phyloP scores from a whole-genome alignment of 371 early-diverging fungal species.

The Parasitella parasitica region DNA sequence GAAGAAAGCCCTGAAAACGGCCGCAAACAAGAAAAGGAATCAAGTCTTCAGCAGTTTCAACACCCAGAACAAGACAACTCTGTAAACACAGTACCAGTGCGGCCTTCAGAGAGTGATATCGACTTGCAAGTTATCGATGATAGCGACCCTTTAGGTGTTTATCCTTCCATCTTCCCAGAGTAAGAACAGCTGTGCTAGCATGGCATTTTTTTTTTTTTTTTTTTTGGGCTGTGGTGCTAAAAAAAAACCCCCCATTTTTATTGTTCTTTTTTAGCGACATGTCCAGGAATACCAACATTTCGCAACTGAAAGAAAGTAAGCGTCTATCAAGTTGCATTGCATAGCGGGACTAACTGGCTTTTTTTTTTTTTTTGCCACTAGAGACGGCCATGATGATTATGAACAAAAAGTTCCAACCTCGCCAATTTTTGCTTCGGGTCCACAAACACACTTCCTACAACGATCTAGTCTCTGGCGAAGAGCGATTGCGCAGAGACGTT shows the following conservation, averaged over 20 bases:
- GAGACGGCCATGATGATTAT: slow-evolving; percentile 49
- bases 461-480: slow-evolving; percentile 76
- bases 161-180: slow-evolving; percentile 46
- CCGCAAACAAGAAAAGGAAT: slow-evolving; percentile 27
- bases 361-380: slow-evolving; percentile 10
- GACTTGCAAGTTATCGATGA: slow-evolving; percentile 41
- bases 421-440: slow-evolving; percentile 76
- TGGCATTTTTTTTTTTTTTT: too few relatives aligned
- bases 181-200: too few relatives aligned
- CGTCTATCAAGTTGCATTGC: not conserved
- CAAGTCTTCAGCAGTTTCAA: slow-evolving; percentile 39
- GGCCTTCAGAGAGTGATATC: slow-evolving; percentile 30
- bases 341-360: not conserved
- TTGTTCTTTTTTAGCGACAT: slow-evolving; percentile 17
- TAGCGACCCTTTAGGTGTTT: slow-evolving; percentile 48
- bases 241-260: not conserved
- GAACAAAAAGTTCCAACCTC: slow-evolving; percentile 78
- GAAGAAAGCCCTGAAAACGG: slow-evolving; percentile 13
- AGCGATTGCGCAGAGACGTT: slow-evolving; percentile 68
- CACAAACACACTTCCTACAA: slow-evolving; percentile 82
- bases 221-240: too few relatives aligned
- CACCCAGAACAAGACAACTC: slow-evolving; percentile 27
- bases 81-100: slow-evolving; percentile 1
- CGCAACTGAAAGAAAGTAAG: slow-evolving; percentile 51
- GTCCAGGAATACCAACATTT: slow-evolving; percentile 35